Conservation (phyloP, 495 filamentous ascomycete genomes). For the Wilcoxina mikolae region DNA sequence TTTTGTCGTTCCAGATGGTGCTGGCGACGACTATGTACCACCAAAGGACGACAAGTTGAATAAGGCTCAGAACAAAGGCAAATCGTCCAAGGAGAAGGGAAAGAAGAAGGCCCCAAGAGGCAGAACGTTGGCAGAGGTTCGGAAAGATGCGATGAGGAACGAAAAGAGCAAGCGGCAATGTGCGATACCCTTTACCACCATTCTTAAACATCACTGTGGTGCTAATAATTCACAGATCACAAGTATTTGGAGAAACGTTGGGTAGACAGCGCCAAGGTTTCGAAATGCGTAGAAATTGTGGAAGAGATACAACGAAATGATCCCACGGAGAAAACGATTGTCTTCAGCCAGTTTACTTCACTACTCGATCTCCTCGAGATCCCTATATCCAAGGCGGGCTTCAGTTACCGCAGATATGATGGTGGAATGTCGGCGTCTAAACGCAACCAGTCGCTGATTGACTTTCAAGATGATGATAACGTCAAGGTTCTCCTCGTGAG, state of each 20-base stretch:
- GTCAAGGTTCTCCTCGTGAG: constrained; percentile 74
- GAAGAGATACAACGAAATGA: constrained; percentile 35
- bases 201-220: too few species aligned
- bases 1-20: constrained; percentile 44
- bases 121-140: constrained; percentile 46
- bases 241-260: constrained; percentile 57
- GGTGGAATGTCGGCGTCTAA: constrained; percentile 59
- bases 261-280: constrained; percentile 64
- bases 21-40: constrained; percentile 9
- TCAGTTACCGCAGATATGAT: constrained; percentile 65
- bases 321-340: constrained; percentile 60
- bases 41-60: neutral
- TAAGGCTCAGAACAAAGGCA: neutral
- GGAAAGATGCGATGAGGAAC: constrained; percentile 48
- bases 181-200: too few species aligned
- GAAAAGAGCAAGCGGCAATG: constrained; percentile 42
- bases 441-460: constrained; percentile 55
- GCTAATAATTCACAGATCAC: constrained; percentile 29
- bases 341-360: constrained; percentile 87
- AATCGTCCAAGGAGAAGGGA: constrained; percentile 32
- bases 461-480: constrained; percentile 51
- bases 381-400: constrained; percentile 51
- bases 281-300: constrained; percentile 58
- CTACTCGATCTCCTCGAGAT: constrained; percentile 85
- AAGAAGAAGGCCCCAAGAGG: constrained; percentile 30